These are phyloP conservation scores for Penicillium roqueforti DNA, from an alignment of 495 filamentous ascomycete genomes.

Conservation along the genomic window DNA sequence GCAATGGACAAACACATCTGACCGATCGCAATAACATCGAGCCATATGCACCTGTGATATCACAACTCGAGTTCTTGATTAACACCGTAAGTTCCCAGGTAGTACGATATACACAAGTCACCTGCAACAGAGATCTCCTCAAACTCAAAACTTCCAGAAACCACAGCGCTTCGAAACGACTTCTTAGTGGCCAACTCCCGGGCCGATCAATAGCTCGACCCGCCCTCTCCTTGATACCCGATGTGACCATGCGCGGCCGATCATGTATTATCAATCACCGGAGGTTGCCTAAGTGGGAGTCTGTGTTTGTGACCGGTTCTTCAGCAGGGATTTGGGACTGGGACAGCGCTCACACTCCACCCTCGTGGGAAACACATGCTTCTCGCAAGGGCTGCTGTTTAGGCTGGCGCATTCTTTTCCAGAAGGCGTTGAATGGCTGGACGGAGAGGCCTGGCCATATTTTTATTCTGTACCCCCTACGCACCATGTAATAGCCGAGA, in stretches of 20 bases:
- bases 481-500: neutral
- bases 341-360: neutral
- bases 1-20: constrained; percentile 12
- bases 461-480: neutral
- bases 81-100: neutral
- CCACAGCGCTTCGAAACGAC: constrained; percentile 15
- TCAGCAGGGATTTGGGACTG: neutral
- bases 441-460: constrained; percentile 1
- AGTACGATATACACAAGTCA: constrained; percentile 5
- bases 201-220: neutral
- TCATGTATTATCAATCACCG: constrained; percentile 5
- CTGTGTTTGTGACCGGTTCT: neutral
- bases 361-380: constrained; percentile 4
- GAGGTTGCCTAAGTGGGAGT: neutral
- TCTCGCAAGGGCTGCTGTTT: neutral
- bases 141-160: constrained; percentile 2
- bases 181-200: constrained; percentile 9
- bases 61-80: constrained; percentile 9
- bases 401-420: neutral
- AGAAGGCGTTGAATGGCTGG: constrained; percentile 5
- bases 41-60: constrained; percentile 7
- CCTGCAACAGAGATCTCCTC: constrained; percentile 6
- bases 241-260: constrained; percentile 21
- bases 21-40: constrained; percentile 13
- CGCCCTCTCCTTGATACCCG: constrained; percentile 1